Evolutionary conservation across 2,329 filamentous ascomycete species (phyloP).

Genomic region (Cladobotryum mycophilum): DNA sequence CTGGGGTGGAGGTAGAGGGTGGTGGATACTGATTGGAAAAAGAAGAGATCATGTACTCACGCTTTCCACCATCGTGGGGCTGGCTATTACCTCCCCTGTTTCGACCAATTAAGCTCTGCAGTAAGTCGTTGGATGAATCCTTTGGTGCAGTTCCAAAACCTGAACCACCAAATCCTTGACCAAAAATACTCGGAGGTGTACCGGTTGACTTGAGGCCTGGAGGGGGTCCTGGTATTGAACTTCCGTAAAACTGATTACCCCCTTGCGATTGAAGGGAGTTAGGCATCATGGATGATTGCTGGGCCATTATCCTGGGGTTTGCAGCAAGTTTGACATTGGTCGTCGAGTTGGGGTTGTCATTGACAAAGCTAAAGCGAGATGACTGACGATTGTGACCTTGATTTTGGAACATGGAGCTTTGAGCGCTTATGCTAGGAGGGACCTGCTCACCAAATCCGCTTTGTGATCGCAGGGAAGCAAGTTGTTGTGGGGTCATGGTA

Average conservation of each 20-base stretch:
- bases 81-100: slow-evolving; percentile 62
- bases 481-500: slow-evolving; percentile 74
- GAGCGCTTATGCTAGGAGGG: slow-evolving; percentile 50
- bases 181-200: slow-evolving; percentile 92
- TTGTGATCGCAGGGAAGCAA: slow-evolving; percentile 59
- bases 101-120: slow-evolving; percentile 75
- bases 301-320: slow-evolving; percentile 74
- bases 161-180: slow-evolving; percentile 74
- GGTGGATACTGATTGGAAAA: slow-evolving; percentile 81
- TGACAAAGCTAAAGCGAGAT: slow-evolving; percentile 82
- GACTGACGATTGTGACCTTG: slow-evolving; percentile 73
- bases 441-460: slow-evolving; percentile 54
- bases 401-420: slow-evolving; percentile 44
- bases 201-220: slow-evolving; percentile 92
- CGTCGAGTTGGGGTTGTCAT: slow-evolving; percentile 53
- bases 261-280: slow-evolving; percentile 53
- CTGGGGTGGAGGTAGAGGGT: slow-evolving; percentile 73
- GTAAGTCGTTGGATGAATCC: slow-evolving; percentile 58
- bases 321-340: slow-evolving; percentile 66
- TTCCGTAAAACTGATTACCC: slow-evolving; percentile 69
- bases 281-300: slow-evolving; percentile 84
- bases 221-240: slow-evolving; percentile 84
- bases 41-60: slow-evolving; percentile 96
- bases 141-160: slow-evolving; percentile 65
- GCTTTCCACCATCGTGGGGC: slow-evolving; percentile 83